A percentile compares a stretch with the other conserved stretches of the same genome.
Conservation (phyloP, 23 red algal species). For the Gracilaria caudata region DNA sequence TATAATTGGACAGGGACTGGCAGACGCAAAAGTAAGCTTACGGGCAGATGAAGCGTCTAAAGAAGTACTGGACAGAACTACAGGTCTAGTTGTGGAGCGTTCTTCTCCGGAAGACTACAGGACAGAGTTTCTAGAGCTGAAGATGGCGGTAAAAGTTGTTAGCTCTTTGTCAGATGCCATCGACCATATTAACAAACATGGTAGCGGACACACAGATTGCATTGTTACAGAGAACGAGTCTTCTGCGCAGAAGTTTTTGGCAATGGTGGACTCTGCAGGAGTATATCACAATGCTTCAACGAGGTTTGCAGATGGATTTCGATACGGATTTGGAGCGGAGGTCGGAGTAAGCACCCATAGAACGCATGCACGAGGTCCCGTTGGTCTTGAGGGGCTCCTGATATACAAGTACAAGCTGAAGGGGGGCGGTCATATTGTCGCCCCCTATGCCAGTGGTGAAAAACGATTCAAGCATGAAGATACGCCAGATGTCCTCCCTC, state of each 20-base stretch:
- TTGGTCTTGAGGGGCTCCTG: constrained; percentile 94
- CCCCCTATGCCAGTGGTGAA: constrained; percentile 73
- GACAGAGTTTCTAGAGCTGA: constrained; percentile 96
- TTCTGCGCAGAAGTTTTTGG: no score
- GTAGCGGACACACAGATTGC: constrained; percentile 91
- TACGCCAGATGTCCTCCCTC: constrained; percentile 29
- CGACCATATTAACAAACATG: constrained; percentile 90
- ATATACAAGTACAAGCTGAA: constrained; percentile 98
- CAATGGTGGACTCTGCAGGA: constrained; percentile 90
- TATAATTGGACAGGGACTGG: constrained; percentile 58
- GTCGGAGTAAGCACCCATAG: constrained; percentile 96
- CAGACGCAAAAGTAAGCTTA: constrained; percentile 64
- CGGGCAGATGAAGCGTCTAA: constrained; percentile 69
- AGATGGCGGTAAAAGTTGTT: constrained; percentile 85
- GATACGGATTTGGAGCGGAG: constrained; percentile 97
- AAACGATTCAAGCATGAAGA: constrained; percentile 84
- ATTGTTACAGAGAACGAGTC: constrained; percentile 93
- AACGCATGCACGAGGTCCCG: constrained; percentile 92
- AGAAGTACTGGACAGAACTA: constrained; percentile 30
- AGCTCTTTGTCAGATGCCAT: constrained; percentile 77
- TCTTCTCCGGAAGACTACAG: constrained; percentile 70
- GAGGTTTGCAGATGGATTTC: constrained; percentile 98
- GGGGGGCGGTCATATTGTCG: constrained; percentile 87
- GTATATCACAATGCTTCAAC: constrained; percentile 98
- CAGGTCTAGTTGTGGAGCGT: constrained; percentile 35